Conservation (phyloP, 768 basidiomycete species). For the Roridomyces roridus region DNA sequence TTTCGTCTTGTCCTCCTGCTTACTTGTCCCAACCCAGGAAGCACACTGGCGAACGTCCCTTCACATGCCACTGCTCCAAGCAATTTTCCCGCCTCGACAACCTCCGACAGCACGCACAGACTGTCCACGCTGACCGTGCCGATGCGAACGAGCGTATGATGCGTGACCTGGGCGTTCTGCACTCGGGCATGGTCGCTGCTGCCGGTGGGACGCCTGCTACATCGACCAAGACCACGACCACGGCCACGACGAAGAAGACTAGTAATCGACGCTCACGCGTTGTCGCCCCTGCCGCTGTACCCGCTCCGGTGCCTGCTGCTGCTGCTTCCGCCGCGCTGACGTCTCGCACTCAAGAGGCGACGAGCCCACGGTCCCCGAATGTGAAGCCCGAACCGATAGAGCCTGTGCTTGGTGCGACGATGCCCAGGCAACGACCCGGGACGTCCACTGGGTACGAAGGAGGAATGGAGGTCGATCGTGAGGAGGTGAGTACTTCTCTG, state of each 20-base stretch:
- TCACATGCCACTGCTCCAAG: constrained; percentile 94
- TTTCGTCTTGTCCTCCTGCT: too few species aligned
- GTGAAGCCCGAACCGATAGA: constrained; percentile 17
- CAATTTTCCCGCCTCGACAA: constrained; percentile 97
- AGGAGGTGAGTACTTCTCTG: neutral
- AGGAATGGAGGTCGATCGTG: neutral
- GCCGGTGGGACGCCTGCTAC: neutral
- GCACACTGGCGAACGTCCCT: constrained; percentile 98
- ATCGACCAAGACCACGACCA: neutral
- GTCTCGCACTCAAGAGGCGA: too few species aligned
- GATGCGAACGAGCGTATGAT: constrained; percentile 91
- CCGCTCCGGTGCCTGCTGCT: neutral
- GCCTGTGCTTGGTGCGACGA: neutral
- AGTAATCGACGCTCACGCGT: constrained; percentile 1
- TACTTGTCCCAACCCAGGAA: constrained; percentile 64
- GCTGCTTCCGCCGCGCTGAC: too few species aligned
- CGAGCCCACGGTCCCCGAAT: neutral
- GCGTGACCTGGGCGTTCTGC: constrained; percentile 84
- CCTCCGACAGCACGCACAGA: constrained; percentile 95
- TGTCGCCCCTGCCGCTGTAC: too few species aligned
- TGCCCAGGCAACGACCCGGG: constrained; percentile 58
- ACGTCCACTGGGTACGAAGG: constrained; percentile 77
- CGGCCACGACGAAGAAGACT: neutral
- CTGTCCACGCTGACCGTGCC: constrained; percentile 94
- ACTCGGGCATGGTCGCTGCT: constrained; percentile 73